Evolutionary conservation across 75 land plant species (phyloP).

Genomic region (Azolla pinnata): DNA sequence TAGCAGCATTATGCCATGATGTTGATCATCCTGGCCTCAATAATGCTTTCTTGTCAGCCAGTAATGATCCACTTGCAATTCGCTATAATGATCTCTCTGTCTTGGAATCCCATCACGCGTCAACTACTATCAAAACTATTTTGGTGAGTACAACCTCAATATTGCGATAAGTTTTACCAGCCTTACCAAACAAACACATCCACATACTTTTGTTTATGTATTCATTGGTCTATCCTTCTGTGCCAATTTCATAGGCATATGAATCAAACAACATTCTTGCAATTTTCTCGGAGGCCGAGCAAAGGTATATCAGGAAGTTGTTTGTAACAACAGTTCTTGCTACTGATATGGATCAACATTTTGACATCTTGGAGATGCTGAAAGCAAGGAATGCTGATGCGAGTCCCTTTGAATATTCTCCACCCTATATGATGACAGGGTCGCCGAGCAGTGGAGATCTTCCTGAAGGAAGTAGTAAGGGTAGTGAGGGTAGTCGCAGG

Average conservation of each 20-base stretch:
- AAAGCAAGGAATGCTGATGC: slow-evolving; percentile 15
- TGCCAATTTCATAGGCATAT: too few species aligned
- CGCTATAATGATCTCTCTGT: slow-evolving; percentile 34
- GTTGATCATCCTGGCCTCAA: slow-evolving; percentile 42
- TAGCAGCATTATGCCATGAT: slow-evolving; percentile 38
- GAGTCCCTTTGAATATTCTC: slow-evolving; percentile 21
- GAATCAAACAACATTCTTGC: slow-evolving; percentile 27
- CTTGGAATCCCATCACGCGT: slow-evolving; percentile 37
- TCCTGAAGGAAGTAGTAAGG: slow-evolving; percentile 4
- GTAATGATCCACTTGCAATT: slow-evolving; percentile 35
- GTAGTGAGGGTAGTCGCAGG: neutral
- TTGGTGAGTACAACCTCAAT: slow-evolving; percentile 25
- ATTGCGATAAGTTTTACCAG: too few species aligned
- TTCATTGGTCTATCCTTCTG: too few species aligned
- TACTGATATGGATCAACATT: slow-evolving; percentile 36
- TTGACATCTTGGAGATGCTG: slow-evolving; percentile 17
- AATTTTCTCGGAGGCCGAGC: slow-evolving; percentile 23
- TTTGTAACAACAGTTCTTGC: slow-evolving; percentile 28
- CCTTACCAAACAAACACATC: too few species aligned
- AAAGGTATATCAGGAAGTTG: slow-evolving; percentile 32
- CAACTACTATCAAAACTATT: slow-evolving; percentile 23
- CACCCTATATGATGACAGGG: slow-evolving; percentile 10
- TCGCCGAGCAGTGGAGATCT: neutral
- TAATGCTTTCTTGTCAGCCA: slow-evolving; percentile 25
- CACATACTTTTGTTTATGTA: too few species aligned